Base-by-base conservation (phyloP, 345 rosid species). In the Eucalyptus marginata region DNA sequence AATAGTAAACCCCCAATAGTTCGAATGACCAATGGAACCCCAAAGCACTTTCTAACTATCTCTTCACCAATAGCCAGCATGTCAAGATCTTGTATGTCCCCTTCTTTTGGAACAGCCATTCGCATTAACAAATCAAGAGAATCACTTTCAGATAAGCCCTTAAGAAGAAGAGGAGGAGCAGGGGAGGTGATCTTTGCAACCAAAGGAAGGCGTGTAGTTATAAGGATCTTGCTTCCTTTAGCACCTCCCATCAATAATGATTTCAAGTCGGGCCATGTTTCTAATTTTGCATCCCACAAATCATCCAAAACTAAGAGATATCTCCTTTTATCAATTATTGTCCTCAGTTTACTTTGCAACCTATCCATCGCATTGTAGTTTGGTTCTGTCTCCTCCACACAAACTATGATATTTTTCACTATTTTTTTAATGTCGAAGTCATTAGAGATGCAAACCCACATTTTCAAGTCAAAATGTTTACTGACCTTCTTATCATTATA, bases 261-360 rank as follows among this genome's bases (percentile, higher is more conserved):
- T 59, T 25, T 13, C 13, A 88, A 86, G 12, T 44, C 2, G 0
- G 0, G 29, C 89, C 89, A 88, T 40, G 50, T 22, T 7, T 59
- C 33, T 25, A 0, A 2, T 12, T 20, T 20, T 13, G 2, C 87
- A 80, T 81, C 51, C 86, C 89, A 76, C 20, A 31, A 66, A 64
- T 79, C 89, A 76, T 88, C 89, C 22, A 88, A 51, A 54, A 76
- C 86, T 15, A 88, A 36, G 13, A 88, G 43, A 27, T 47, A 88
- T 86, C 44, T 79, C 66, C 29, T 40, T 7, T 15, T 7, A 25
- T 25, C 66, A 25, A 59, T 59, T 25, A 10, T 11, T 59, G 0
- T 10, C 31, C 66, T 25, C 3, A 59, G 0, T 24, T 58, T 1
- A 10, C 0, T 58, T 58, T 58, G 64, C n/a, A 58, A 58, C n/a